Percentiles rank a stretch among this genome's conserved stretches.
Conservation (phyloP, 2,329 filamentous ascomycete genomes). For the Clonostachys rosea region DNA sequence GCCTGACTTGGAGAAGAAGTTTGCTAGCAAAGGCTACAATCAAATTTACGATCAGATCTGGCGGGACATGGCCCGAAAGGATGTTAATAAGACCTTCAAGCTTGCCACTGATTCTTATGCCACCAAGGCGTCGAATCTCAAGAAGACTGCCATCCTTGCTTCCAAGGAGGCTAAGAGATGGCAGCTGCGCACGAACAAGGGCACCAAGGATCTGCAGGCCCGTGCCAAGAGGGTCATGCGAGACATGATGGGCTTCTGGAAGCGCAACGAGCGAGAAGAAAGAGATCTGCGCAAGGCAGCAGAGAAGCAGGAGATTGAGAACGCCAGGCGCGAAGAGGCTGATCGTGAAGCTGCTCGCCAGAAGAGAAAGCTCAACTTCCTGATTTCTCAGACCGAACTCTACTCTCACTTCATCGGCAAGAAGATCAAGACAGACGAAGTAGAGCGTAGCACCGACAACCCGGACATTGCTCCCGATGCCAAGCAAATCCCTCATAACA, state of each 20-base stretch:
- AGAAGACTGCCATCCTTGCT: constrained; percentile 94
- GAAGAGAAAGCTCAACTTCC: constrained; percentile 98
- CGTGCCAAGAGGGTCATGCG: constrained; percentile 97
- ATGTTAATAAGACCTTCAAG: constrained; percentile 88
- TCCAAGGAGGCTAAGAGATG: constrained; percentile 96
- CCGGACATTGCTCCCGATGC: constrained; percentile 59
- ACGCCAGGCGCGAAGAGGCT: constrained; percentile 92
- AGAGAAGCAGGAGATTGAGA: constrained; percentile 93
- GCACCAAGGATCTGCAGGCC: constrained; percentile 94
- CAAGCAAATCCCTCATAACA: constrained; percentile 25
- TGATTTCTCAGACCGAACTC: constrained; percentile 96
- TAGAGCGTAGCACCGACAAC: constrained; percentile 85
- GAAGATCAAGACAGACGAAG: constrained; percentile 97
- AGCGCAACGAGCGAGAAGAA: constrained; percentile 96
- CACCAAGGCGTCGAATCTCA: constrained; percentile 89
- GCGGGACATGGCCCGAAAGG: constrained; percentile 89
- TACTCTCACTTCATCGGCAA: constrained; percentile 99
- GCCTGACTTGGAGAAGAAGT: constrained; percentile 56
- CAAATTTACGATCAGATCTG: constrained; percentile 98
- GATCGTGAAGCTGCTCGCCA: constrained; percentile 96
- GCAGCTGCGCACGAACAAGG: constrained; percentile 98
- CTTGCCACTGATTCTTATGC: constrained; percentile 81
- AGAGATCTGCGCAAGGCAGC: constrained; percentile 90
- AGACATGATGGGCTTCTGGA: constrained; percentile 99
- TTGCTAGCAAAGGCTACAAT: constrained; percentile 88